Base-by-base conservation (phyloP, 768 basidiomycete species). In the Sistotremastrum niveocremeum region DNA sequence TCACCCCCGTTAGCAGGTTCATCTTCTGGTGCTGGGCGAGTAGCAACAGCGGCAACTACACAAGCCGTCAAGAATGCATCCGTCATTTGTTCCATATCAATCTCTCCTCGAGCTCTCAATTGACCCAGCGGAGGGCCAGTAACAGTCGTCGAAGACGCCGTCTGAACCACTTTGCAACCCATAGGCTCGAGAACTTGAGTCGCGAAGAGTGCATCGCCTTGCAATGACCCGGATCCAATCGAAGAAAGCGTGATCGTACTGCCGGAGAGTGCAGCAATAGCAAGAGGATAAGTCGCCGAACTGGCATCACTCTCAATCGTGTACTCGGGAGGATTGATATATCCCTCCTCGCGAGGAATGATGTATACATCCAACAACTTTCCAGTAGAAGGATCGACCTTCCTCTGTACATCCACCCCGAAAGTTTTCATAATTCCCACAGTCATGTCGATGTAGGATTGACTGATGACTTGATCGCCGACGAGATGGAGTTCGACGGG, bases 21-120 rank as follows among this genome's bases (percentile, higher is more conserved):
- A 7, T 76, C 78, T 37, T 62, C 60, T 0, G 78, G 68, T 0
- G 70, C 62, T 6, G 68, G 59, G 2, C 50, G 47, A 8, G 60
- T 62, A 2, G 81, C 80, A 20, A 95, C 85, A 46, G 95, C 94
- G 44, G 89, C 93, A 12, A 99, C 67, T 6, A 83, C 91, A 7
- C 79, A 84, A 6, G 95, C 94, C 2, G 93, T 97, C 66, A 98
- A 73, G 70, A 99, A 99, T 20, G 94, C 95, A 60, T 99, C 95
- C 5, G 95, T 99, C 95, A 99, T 98, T n/a, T 83, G 81, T 62
- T 95, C 90, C 95, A 98, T 98, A 59, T 98, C 89, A 20, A 97
- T 78, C 54, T 81, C 74, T 44, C 84, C 86, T 42, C 95, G 72
- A 2, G 85, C 85, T 52, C 80, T 79, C 42, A 99, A 72, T 53